Evolutionary conservation across 768 basidiomycete species (phyloP), one percentile per base, ranked within the genome.

Genomic region (Lentinula edodes): DNA sequence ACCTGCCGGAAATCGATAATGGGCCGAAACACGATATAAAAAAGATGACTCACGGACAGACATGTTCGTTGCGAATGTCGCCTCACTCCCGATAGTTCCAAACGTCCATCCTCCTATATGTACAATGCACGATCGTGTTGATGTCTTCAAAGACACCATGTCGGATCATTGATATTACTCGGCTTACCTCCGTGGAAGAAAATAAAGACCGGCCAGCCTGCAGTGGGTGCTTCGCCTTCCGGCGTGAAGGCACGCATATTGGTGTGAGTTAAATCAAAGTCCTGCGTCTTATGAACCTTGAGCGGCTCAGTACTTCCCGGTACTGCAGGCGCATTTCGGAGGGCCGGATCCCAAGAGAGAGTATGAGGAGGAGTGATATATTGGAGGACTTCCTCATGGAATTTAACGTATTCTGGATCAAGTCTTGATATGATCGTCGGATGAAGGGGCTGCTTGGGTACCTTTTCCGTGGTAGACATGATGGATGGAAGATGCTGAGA

Each of bases 91-190:
- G 65, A 89, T 86, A 59, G 76, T 84, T 0, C 90, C 90, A 1
- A 91, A 75, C 0, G 88, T 89, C 90, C 90, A 90, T 38, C 90
- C 90, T 45, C 90, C 89, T 87, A 65, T 23, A 5, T 13, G 46
- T 32, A 28, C 32, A 52, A 18, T 15, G 61, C 28, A 28, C 28
- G 28, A 28, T 28, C 3, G 28, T 28, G 28, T 28, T 28, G 28
- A 28, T 28, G 3, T 28, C 28, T 28, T 46, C 32, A 36, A 32
- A 23, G 15, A 32, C 10, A 6, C 15, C 20, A 9, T 10, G 15
- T 8, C 10, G 15, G 18, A 3, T 28, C 53, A 56, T 23, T 12
- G 16, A 28, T 6, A 46, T 5, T 23, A 43, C 8, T 34, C 4
- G 3, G 52, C 78, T 59, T 62, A 83, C 89, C 89, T 57, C 90